phyloP scores from a whole-genome alignment of 345 rosid species.

The Salix suchowensis region DNA sequence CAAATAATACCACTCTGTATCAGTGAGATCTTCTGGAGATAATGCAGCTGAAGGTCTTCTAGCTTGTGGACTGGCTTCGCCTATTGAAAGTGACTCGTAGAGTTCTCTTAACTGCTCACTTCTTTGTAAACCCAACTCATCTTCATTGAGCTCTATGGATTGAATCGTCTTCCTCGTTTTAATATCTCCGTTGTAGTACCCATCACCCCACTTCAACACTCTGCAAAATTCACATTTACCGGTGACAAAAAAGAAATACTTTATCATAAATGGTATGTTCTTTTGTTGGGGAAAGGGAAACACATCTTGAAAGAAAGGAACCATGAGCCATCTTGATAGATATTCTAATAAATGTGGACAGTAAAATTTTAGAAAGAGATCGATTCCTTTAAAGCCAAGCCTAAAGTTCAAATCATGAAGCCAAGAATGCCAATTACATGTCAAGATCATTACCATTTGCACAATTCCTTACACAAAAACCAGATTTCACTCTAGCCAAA shows the following conservation, averaged over 20 bases:
- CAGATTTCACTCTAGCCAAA: not conserved
- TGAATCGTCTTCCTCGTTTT: slow-evolving; percentile 90
- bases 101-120: slow-evolving; percentile 85
- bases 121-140: slow-evolving; percentile 73
- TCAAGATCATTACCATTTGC: not conserved
- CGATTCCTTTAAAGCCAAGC: not conserved
- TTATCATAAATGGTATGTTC: not conserved
- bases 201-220: slow-evolving; percentile 84
- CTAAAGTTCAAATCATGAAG: not conserved
- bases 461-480: not conserved
- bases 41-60: slow-evolving; percentile 73
- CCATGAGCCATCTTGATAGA: not conserved
- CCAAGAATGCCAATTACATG: not conserved
- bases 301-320: too few species aligned
- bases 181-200: slow-evolving; percentile 94
- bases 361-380: not conserved
- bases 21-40: slow-evolving; percentile 92
- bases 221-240: slow-evolving; percentile 29
- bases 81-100: slow-evolving; percentile 59
- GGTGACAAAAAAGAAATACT: not conserved
- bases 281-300: not conserved
- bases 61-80: slow-evolving; percentile 52
- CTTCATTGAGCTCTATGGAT: slow-evolving; percentile 59
- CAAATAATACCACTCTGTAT: slow-evolving; percentile 93
- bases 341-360: not conserved